Percentiles rank a stretch among this genome's conserved stretches.
phyloP scores from a whole-genome alignment of 2,329 filamentous ascomycete species.

The Arthrinium puccinioides region DNA sequence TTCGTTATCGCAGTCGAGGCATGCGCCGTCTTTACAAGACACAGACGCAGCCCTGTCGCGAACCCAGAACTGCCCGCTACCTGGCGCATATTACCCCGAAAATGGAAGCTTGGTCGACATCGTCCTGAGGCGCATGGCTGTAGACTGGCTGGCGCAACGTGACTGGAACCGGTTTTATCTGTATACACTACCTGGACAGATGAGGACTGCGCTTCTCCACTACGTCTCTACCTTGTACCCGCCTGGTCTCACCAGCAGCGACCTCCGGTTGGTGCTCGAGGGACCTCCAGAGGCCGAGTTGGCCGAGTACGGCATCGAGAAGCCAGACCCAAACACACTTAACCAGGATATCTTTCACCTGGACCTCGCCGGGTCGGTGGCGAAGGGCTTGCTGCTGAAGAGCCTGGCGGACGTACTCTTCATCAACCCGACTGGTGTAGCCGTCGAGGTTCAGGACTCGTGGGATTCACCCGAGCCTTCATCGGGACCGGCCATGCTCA shows the following conservation, averaged over 20 bases:
- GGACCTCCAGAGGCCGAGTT: slow-evolving; percentile 21
- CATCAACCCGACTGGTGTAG: slow-evolving; percentile 17
- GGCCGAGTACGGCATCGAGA: slow-evolving; percentile 19
- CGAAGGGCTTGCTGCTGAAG: slow-evolving; percentile 42
- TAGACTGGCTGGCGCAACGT: slow-evolving; percentile 47
- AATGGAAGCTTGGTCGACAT: slow-evolving; percentile 44
- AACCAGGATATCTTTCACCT: slow-evolving; percentile 44
- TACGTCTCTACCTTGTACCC: slow-evolving; percentile 37
- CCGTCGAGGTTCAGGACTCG: slow-evolving; percentile 36
- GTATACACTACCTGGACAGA: slow-evolving; percentile 44
- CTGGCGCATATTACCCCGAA: slow-evolving; percentile 35
- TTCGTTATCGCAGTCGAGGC: slow-evolving; percentile 23
- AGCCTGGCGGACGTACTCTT: slow-evolving; percentile 46
- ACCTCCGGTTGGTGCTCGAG: slow-evolving; percentile 33
- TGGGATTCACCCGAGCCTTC: slow-evolving; percentile 39
- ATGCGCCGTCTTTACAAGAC: slow-evolving; percentile 16
- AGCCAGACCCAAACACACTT: slow-evolving; percentile 17
- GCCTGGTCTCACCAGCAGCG: slow-evolving; percentile 41
- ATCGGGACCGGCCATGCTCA: slow-evolving; percentile 23
- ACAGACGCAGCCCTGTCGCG: slow-evolving; percentile 2
- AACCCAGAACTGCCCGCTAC: slow-evolving; percentile 27
- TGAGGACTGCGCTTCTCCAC: slow-evolving; percentile 44
- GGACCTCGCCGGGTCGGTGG: slow-evolving; percentile 46
- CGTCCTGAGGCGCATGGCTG: slow-evolving; percentile 40
- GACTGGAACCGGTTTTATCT: slow-evolving; percentile 51